phyloP scores from a whole-genome alignment of 495 filamentous ascomycete species.

The Sphaerosporella brunnea region DNA sequence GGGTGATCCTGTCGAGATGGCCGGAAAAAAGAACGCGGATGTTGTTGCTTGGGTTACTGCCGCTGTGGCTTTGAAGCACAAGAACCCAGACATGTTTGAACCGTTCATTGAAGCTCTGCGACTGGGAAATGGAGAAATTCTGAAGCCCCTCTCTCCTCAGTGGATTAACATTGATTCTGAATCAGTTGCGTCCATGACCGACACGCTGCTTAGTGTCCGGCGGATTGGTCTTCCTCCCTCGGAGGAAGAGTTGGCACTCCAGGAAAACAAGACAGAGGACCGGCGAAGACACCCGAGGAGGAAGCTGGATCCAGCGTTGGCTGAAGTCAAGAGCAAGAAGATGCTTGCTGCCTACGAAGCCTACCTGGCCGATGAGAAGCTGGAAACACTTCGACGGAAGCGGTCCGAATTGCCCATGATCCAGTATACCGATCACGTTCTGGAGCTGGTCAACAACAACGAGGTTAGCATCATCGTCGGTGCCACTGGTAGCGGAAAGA shows the following conservation, averaged over 20 bases:
- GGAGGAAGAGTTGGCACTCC: conserved; percentile 24
- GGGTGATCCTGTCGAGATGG: conserved; percentile 28
- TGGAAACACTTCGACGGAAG: conserved; percentile 27
- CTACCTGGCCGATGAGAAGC: conserved; percentile 24
- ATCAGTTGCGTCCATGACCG: conserved; percentile 29
- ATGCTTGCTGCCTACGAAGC: conserved; percentile 23
- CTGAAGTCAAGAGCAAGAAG: conserved; percentile 17
- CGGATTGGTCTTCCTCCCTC: conserved; percentile 28
- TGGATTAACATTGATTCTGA: conserved; percentile 28
- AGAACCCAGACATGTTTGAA: conserved; percentile 27
- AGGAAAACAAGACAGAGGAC: conserved; percentile 13
- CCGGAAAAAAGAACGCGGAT: conserved; percentile 28
- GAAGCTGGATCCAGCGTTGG: conserved; percentile 16
- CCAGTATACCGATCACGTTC: conserved; percentile 29
- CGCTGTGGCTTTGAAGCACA: conserved; percentile 28
- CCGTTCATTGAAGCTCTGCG: conserved; percentile 29
- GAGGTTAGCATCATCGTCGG: conserved; percentile 38
- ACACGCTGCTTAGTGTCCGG: conserved; percentile 28
- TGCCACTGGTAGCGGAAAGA: conserved; percentile 43
- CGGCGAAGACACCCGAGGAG: conserved; percentile 8
- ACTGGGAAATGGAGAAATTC: conserved; percentile 29
- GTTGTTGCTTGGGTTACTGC: conserved; percentile 29
- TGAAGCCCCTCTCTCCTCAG: conserved; percentile 25
- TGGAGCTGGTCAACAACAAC: conserved; percentile 34
- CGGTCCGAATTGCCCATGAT: conserved; percentile 36